Base-by-base conservation (phyloP, 208 protist species). In the Angomonas ambiguus region DNA sequence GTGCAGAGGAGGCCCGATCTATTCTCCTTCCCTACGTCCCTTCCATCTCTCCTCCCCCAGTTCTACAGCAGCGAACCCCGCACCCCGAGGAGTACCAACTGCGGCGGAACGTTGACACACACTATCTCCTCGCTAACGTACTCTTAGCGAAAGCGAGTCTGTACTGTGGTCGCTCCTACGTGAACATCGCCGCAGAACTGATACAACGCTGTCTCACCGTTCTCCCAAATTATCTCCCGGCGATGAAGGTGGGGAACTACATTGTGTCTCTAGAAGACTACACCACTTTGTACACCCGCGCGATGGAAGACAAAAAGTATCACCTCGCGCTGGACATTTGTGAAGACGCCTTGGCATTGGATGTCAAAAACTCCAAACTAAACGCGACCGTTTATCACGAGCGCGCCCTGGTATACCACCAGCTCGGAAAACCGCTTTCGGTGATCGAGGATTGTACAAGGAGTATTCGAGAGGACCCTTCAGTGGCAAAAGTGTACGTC, bases 131-230 rank as follows among this genome's bases (percentile, higher is more conserved):
- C 27, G 41, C 73, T 34, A 78, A 63, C 25, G 72, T 87, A 24
- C 78, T 92, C 25, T 74, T 93, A 8, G 87, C 91, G 31, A 89
- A 88, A 69, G 79, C 83, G n/a, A 87, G 83, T 65, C 68, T 82
- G 11, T 90, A 92, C 72, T 87, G 78, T 51, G 87, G 91, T 35
- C 78, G 60, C 20, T 51, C 74, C 2, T 93, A 88, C 77, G 62
- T 92, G 27, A 87, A 88, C 62, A 76, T 94, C 35, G 80, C 91
- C 18, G 88, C 85, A 2, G 74, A 72, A 16, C 69, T 92, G 49
- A 62, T 91, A 48, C 69, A 83, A 65, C 83, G 82, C 8, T 91
- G 83, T 56, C 66, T 96, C 28, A 59, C 59, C 3, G 51, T 91
- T 20, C 62, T 71, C 31, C 80, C 88, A 6, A 32, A 42, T 24